These are phyloP conservation scores for Backusella australiensis DNA, from an alignment of 192 early-diverging fungal species.

Conservation along the genomic window DNA sequence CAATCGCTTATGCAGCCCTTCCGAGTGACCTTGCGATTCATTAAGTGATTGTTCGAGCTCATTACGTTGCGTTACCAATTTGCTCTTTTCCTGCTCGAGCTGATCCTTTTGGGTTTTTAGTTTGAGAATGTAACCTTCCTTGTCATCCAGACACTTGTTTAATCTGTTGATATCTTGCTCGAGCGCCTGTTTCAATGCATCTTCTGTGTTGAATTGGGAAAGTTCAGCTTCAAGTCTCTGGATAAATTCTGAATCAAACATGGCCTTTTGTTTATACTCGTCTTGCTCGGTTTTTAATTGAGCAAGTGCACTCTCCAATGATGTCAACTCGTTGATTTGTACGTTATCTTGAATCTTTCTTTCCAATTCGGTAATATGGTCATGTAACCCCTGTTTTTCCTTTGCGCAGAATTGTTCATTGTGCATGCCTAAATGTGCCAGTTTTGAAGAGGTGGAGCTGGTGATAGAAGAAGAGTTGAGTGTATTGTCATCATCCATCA, in stretches of 20 bases:
- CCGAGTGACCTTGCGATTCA: not conserved
- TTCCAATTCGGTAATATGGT: not conserved
- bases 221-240: not conserved
- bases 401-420: not conserved
- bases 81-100: not conserved
- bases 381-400: not conserved
- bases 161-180: not conserved
- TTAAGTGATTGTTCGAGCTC: not conserved
- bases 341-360: not conserved
- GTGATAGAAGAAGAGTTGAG: not conserved
- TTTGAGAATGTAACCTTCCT: not conserved
- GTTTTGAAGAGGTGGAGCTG: not conserved
- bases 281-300: not conserved
- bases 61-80: not conserved
- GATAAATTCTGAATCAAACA: not conserved
- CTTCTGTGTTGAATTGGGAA: not conserved
- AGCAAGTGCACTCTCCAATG: not conserved
- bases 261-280: not conserved
- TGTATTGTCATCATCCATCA: not conserved
- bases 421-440: not conserved
- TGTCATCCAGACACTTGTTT: not conserved
- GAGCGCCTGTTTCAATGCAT: not conserved
- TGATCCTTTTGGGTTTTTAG: not conserved
- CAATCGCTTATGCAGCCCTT: not conserved
- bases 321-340: not conserved